A percentile compares a stretch with the other conserved stretches of the same genome.
Conservation (phyloP, 768 basidiomycete genomes). For the Lactarius sanguifluus region DNA sequence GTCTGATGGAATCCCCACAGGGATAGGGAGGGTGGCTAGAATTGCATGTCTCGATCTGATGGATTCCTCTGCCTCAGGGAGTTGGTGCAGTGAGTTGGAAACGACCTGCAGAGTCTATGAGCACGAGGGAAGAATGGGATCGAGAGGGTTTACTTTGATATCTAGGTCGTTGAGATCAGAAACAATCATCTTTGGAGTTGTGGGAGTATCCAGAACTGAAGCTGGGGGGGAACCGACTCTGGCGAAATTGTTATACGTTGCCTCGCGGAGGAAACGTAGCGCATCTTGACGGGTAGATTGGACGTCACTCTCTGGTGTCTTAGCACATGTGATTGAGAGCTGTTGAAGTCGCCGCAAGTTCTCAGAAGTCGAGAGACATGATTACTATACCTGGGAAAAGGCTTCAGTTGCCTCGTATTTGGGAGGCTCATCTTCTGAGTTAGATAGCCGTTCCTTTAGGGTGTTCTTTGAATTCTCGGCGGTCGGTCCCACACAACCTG, state of each 20-base stretch:
- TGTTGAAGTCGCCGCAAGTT: not conserved
- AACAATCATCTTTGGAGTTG: conserved; percentile 22
- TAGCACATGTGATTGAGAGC: conserved; percentile 9
- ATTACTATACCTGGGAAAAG: conserved; percentile 6
- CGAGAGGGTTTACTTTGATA: conserved; percentile 14
- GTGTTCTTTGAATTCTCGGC: not conserved
- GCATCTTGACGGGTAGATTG: conserved; percentile 29
- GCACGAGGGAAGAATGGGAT: not conserved
- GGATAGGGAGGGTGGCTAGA: conserved; percentile 62
- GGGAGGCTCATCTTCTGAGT: conserved; percentile 21
- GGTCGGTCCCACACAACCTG: not conserved
- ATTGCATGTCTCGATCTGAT: conserved; percentile 55
- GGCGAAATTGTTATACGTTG: conserved; percentile 26
- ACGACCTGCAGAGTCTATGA: conserved; percentile 15
- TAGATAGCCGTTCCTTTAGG: conserved; percentile 7
- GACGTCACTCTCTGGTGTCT: conserved; percentile 24
- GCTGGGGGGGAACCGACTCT: conserved; percentile 21
- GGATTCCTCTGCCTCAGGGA: conserved; percentile 32
- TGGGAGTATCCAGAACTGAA: not conserved
- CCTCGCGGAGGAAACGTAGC: conserved; percentile 28
- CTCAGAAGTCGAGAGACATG: not conserved
- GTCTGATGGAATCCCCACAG: conserved; percentile 60
- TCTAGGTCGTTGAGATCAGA: conserved; percentile 28
- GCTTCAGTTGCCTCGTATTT: conserved; percentile 23
- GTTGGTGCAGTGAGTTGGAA: conserved; percentile 8